phyloP scores from a whole-genome alignment of 257 asterid species.

The Ajuga chamaepitys region DNA sequence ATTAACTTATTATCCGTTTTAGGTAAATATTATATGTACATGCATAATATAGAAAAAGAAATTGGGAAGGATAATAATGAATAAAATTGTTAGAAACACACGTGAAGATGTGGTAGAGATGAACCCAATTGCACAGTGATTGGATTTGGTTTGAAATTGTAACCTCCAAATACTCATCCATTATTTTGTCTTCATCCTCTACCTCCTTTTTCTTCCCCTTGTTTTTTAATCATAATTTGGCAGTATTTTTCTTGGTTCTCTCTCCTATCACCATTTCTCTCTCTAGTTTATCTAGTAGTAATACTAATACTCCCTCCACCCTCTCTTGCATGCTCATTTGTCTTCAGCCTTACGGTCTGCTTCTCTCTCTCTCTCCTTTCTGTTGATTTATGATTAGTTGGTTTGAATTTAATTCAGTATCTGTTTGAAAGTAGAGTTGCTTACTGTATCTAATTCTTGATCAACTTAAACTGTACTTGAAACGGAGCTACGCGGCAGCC shows the following conservation, averaged over 20 bases:
- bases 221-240: conserved; percentile 7
- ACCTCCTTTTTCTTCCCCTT: not conserved
- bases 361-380: too few relatives aligned
- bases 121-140: conserved; percentile 36
- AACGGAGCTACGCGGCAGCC: too few relatives aligned
- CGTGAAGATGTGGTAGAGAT: conserved; percentile 49
- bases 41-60: too few relatives aligned
- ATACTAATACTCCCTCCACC: conserved; percentile 27
- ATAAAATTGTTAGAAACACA: conserved; percentile 50
- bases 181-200: conserved; percentile 53
- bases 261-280: conserved; percentile 22
- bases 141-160: conserved; percentile 59
- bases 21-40: too few relatives aligned
- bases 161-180: conserved; percentile 67
- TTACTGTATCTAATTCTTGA: too few relatives aligned
- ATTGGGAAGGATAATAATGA: conserved; percentile 44
- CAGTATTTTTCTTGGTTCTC: conserved; percentile 32
- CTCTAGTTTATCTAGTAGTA: conserved; percentile 34
- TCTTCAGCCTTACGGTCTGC: conserved; percentile 40
- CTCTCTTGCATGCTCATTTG: conserved; percentile 28
- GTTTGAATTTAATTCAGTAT: not conserved
- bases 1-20: too few relatives aligned
- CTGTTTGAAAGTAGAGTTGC: too few relatives aligned
- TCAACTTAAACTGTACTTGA: too few relatives aligned
- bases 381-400: too few relatives aligned